Conservation (phyloP, 2,329 filamentous ascomycete species). For the Kalmusia sp. region DNA sequence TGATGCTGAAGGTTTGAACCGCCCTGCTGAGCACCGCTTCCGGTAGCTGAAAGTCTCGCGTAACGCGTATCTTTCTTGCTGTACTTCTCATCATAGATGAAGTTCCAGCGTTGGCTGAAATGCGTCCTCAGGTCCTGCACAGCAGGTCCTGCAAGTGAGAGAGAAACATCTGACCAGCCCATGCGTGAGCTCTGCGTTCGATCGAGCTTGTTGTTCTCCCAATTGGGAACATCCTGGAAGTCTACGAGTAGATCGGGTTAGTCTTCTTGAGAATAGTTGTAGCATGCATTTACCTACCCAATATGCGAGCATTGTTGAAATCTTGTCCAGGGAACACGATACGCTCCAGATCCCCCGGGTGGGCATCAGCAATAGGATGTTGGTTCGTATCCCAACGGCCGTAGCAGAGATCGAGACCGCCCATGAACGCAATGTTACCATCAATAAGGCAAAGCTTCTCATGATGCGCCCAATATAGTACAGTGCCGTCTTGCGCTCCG, state of each 20-base stretch:
- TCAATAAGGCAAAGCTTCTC: constrained; percentile 90
- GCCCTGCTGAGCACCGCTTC: constrained; percentile 41
- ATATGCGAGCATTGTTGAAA: constrained; percentile 86
- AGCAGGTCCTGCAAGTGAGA: constrained; percentile 77
- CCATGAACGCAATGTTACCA: constrained; percentile 84
- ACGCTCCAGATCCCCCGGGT: constrained; percentile 76
- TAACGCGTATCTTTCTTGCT: constrained; percentile 62
- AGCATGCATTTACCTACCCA: constrained; percentile 58
- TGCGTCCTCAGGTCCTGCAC: constrained; percentile 78
- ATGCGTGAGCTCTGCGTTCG: constrained; percentile 81
- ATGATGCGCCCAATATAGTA: constrained; percentile 92
- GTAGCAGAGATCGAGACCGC: constrained; percentile 84
- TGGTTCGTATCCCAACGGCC: constrained; percentile 87
- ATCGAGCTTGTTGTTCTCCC: constrained; percentile 86
- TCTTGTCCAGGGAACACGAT: constrained; percentile 90
- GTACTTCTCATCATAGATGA: constrained; percentile 86
- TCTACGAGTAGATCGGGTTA: constrained; percentile 48
- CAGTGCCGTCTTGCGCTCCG: constrained; percentile 79
- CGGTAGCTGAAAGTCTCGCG: constrained; percentile 35
- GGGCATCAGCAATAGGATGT: constrained; percentile 84
- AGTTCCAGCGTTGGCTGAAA: constrained; percentile 91
- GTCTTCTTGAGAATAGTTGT: not conserved
- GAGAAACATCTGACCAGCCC: constrained; percentile 89
- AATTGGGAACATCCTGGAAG: constrained; percentile 78
- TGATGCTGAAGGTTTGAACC: constrained; percentile 52